phyloP scores from a whole-genome alignment of 202 grass and related monocot genomes.

The Schoenoplectus tabernaemontani region DNA sequence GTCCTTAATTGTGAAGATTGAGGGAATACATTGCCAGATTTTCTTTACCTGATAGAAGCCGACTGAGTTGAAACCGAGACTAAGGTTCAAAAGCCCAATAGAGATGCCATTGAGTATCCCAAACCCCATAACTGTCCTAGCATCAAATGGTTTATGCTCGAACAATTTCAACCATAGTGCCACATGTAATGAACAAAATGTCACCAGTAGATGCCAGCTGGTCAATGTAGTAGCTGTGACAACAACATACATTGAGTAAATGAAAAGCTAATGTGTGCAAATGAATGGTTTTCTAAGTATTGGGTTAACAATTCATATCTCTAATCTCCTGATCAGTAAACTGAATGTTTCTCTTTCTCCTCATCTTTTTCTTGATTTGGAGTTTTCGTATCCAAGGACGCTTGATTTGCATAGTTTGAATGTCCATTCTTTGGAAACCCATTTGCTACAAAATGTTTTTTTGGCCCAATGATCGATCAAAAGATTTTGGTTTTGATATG shows the following conservation, averaged over 20 bases:
- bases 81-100: conserved; percentile 93
- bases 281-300: background rate
- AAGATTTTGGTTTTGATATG: background rate
- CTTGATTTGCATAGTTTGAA: background rate
- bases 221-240: conserved; percentile 93
- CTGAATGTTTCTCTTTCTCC: background rate
- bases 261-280: background rate
- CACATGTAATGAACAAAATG: conserved; percentile 98
- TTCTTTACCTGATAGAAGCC: conserved; percentile 86
- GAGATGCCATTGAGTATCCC: conserved; percentile 97
- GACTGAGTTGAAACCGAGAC: conserved; percentile 96
- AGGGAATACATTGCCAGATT: background rate
- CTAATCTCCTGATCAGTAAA: background rate
- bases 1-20: background rate
- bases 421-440: background rate
- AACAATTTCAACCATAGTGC: conserved; percentile 91
- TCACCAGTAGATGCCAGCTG: conserved; percentile 98
- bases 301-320: background rate
- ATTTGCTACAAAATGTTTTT: background rate
- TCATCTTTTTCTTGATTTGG: background rate
- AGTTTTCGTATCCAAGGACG: background rate
- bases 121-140: conserved; percentile 90
- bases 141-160: conserved; percentile 92
- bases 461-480: background rate
- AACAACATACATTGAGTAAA: conserved; percentile 22